Evolutionary conservation across 805 yeast genomes (phyloP).

Genomic region (Starmera caribaea): DNA sequence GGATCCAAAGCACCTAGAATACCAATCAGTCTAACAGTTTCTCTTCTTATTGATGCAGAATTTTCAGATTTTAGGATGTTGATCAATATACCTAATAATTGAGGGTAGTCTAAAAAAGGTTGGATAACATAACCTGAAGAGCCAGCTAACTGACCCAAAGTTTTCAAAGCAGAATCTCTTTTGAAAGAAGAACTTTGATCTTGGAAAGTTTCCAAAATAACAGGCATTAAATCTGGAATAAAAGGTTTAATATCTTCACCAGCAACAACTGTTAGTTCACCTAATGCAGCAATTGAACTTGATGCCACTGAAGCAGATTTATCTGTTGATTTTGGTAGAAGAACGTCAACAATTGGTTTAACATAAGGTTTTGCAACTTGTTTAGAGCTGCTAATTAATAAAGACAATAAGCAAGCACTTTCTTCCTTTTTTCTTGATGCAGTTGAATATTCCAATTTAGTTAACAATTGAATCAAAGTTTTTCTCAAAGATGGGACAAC

Average conservation of each 20-base stretch:
- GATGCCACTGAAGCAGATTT: slow-evolving; percentile 75
- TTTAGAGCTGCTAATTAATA: slow-evolving; percentile 67
- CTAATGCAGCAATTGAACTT: slow-evolving; percentile 76
- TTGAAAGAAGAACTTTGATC: slow-evolving; percentile 87
- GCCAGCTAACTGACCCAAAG: slow-evolving; percentile 82
- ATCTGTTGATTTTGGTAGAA: slow-evolving; percentile 69
- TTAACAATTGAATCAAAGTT: slow-evolving; percentile 72
- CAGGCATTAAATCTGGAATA: slow-evolving; percentile 72
- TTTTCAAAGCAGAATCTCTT: slow-evolving; percentile 79
- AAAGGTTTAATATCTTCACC: slow-evolving; percentile 76
- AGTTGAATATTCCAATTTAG: slow-evolving; percentile 77
- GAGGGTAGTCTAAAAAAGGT: slow-evolving; percentile 88
- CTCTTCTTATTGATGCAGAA: slow-evolving; percentile 66
- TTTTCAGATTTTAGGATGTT: slow-evolving; percentile 76
- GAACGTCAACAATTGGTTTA: slow-evolving; percentile 78
- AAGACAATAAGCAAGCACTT: slow-evolving; percentile 64
- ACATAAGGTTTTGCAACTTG: slow-evolving; percentile 86
- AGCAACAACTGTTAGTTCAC: slow-evolving; percentile 81
- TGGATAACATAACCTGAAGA: slow-evolving; percentile 93
- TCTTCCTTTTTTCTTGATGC: slow-evolving; percentile 76
- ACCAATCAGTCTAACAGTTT: slow-evolving; percentile 83
- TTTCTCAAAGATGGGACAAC: slow-evolving; percentile 89
- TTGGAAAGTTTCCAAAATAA: slow-evolving; percentile 77
- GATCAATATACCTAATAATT: slow-evolving; percentile 70
- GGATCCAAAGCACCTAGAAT: slow-evolving; percentile 96